Evolutionary conservation across 2,329 filamentous ascomycete species (phyloP).

Genomic region (Fusarium siculi): DNA sequence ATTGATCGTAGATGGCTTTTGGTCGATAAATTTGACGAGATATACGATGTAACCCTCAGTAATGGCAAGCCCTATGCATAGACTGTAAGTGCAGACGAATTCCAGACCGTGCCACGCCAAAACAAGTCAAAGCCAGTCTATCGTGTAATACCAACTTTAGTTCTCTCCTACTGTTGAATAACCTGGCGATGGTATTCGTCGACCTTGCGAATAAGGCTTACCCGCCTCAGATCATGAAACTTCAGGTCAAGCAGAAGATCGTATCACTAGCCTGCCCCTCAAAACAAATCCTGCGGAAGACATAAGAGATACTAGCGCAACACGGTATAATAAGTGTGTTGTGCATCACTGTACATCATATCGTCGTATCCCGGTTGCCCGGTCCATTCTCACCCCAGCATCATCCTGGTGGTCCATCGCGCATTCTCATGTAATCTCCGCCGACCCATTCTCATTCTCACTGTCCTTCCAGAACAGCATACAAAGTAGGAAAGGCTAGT

Average conservation of each 20-base stretch:
- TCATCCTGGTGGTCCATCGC: slow-evolving; percentile 34
- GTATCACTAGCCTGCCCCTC: neutral
- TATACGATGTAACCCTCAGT: slow-evolving; percentile 11
- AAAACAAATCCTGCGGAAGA: neutral
- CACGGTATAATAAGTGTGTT: neutral
- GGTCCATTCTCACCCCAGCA: slow-evolving; percentile 16
- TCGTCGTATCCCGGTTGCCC: slow-evolving; percentile 17
- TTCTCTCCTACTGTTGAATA: neutral
- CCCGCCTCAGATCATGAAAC: neutral
- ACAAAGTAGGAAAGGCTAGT: slow-evolving; percentile 15
- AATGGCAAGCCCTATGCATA: neutral
- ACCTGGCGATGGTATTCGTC: slow-evolving; percentile 29
- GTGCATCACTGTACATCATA: slow-evolving; percentile 16
- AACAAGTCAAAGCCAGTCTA: neutral
- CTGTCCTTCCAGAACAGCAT: slow-evolving; percentile 37
- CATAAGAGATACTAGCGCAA: neutral
- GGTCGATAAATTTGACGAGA: slow-evolving; percentile 8
- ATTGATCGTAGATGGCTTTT: slow-evolving; percentile 23
- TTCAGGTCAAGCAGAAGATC: neutral
- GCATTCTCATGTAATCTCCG: slow-evolving; percentile 41
- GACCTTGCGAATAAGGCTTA: neutral
- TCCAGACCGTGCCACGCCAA: neutral
- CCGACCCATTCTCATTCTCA: slow-evolving; percentile 28
- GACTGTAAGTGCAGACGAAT: neutral
- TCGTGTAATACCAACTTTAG: neutral